These are phyloP conservation scores for Setomelanomma holmii DNA, from an alignment of 2,329 filamentous ascomycete species.

Conservation along the genomic window DNA sequence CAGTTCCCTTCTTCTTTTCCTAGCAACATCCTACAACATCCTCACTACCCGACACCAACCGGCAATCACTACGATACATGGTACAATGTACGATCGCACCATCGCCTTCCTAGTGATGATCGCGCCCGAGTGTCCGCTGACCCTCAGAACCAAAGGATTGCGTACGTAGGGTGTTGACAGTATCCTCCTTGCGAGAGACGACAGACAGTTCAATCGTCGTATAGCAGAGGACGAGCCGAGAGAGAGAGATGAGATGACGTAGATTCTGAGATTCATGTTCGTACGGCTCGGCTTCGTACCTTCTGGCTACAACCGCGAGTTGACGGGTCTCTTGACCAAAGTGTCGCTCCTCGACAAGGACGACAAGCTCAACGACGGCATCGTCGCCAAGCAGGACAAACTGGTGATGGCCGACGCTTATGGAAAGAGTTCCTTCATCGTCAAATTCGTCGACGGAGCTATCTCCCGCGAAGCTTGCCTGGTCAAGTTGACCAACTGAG, in stretches of 20 bases:
- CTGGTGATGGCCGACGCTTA: neutral
- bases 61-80: no score
- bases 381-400: neutral
- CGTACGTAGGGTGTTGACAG: no score
- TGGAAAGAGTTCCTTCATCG: neutral
- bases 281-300: neutral
- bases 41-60: no score
- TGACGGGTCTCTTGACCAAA: neutral
- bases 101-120: no score
- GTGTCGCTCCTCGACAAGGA: neutral
- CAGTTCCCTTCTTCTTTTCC: no score
- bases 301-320: neutral
- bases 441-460: neutral
- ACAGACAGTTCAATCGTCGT: no score
- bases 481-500: neutral
- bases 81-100: no score
- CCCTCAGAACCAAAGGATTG: no score
- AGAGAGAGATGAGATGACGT: neutral
- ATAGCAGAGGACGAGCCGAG: neutral
- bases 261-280: neutral
- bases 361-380: neutral
- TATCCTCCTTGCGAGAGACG: no score
- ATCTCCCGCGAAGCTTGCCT: neutral
- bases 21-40: no score
- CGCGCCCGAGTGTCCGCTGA: no score